These are phyloP conservation scores for Emergomyces orientalis DNA, from an alignment of 2,329 filamentous ascomycete species.

Conservation along the genomic window DNA sequence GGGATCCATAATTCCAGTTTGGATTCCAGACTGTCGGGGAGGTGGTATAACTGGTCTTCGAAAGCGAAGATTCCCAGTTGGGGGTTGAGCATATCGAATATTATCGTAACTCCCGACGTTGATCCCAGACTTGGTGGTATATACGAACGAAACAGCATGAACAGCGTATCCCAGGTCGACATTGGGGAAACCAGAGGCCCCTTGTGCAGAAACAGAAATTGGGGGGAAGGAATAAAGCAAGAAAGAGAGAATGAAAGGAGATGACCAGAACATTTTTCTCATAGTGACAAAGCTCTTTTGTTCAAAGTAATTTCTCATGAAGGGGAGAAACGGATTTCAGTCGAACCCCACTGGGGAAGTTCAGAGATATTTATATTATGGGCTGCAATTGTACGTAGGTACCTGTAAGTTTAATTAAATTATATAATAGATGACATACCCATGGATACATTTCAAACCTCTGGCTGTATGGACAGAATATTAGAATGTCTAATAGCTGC, in stretches of 20 bases:
- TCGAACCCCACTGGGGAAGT: too few relatives aligned
- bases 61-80: slow-evolving; percentile 9
- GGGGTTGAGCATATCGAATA: slow-evolving; percentile 16
- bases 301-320: neutral
- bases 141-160: slow-evolving; percentile 10
- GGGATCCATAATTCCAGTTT: slow-evolving; percentile 6
- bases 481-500: too few relatives aligned
- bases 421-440: neutral
- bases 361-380: neutral
- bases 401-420: too few relatives aligned
- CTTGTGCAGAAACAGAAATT: neutral
- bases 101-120: slow-evolving; percentile 14
- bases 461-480: too few relatives aligned
- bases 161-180: slow-evolving; percentile 15
- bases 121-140: slow-evolving; percentile 8
- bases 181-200: neutral
- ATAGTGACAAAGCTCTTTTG: neutral
- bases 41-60: slow-evolving; percentile 11
- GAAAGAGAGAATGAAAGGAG: neutral
- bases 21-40: slow-evolving; percentile 4
- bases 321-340: neutral
- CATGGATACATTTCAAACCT: too few relatives aligned
- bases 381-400: neutral
- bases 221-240: neutral
- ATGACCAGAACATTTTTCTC: neutral